These are phyloP conservation scores for Stemphylium lycopersici DNA, from an alignment of 2,329 filamentous ascomycete genomes.

Conservation along the genomic window DNA sequence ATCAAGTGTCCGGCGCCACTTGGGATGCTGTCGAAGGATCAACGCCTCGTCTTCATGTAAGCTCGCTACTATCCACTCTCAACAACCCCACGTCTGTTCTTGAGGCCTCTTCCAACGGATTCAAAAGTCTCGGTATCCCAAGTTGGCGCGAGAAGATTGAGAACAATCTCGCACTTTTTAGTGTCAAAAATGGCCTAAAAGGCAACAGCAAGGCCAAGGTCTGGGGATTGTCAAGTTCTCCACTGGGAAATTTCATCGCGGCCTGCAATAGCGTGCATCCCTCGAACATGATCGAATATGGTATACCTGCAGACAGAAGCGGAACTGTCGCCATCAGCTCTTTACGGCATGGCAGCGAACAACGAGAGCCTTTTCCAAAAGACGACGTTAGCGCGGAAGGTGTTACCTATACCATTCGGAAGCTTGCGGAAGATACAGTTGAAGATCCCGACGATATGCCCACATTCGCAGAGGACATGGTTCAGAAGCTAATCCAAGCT, in stretches of 20 bases:
- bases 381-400: constrained; percentile 39
- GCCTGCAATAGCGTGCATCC: constrained; percentile 61
- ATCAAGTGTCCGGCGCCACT: constrained; percentile 44
- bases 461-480: constrained; percentile 28
- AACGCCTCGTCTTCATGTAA: constrained; percentile 42
- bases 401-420: constrained; percentile 42
- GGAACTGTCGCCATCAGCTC: constrained; percentile 45
- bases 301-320: constrained; percentile 55
- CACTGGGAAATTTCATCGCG: constrained; percentile 56
- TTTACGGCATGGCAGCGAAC: constrained; percentile 23
- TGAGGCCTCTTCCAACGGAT: constrained; percentile 24
- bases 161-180: constrained; percentile 52
- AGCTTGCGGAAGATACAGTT: constrained; percentile 40
- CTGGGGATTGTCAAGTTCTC: constrained; percentile 60
- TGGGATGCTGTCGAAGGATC: constrained; percentile 38
- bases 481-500: constrained; percentile 25
- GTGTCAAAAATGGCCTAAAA: constrained; percentile 57
- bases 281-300: constrained; percentile 63
- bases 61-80: constrained; percentile 46
- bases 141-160: constrained; percentile 51
- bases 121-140: constrained; percentile 24
- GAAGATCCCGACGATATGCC: constrained; percentile 33
- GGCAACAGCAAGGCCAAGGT: constrained; percentile 57
- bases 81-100: constrained; percentile 40
- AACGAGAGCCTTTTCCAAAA: constrained; percentile 25